Base-by-base conservation (phyloP, 2,329 filamentous ascomycete genomes). In the Aureobasidium sp. region DNA sequence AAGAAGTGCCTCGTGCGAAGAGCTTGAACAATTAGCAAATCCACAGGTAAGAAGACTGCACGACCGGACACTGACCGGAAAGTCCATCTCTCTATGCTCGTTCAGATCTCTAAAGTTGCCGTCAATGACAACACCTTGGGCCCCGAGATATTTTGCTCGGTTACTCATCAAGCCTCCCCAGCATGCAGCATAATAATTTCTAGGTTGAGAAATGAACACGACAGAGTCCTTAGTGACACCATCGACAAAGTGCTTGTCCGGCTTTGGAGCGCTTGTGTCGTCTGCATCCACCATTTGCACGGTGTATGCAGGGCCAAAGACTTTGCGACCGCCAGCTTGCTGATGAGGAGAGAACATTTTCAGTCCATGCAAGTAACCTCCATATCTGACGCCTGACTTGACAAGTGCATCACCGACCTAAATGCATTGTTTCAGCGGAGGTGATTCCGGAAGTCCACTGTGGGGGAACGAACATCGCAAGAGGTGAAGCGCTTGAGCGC, bases 111-210 rank as follows among this genome's bases (percentile, higher is more conserved):
- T 58, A 56, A 71, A 67, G 10, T 63, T 62, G 6, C 70, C 69
- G 58, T 72, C 69, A 41, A 72, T 63, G 4, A 72, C 62, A 3
- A 69, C 66, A 14, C 69, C 70, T 4, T 61, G 62, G 2, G 68
- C 68, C 3, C 67, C 68, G 1, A 65, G 56, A 17, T 61, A 58
- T 55, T 67, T 61, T 1, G 68, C 66, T 3, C 68, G 57, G 5
- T 64, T 66, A 27, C 62, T 65, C 69, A 72, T 72, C 35, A 72
- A 54, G 2, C 69, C 70, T 12, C 70, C 70, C 62, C 63, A 72
- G 53, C 66, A 69, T 4, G 68, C 68, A 27, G 62, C 66, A 39
- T 64, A 62, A 10, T 65, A 49, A 2, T 59, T 61, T 41, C 62
- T 62, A 0, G 70, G 69, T 49, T 69, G 67, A 0, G 64, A 67